These are phyloP conservation scores for Paecilomyces fulvus DNA, from an alignment of 2,329 filamentous ascomycete species.

Conservation along the genomic window DNA sequence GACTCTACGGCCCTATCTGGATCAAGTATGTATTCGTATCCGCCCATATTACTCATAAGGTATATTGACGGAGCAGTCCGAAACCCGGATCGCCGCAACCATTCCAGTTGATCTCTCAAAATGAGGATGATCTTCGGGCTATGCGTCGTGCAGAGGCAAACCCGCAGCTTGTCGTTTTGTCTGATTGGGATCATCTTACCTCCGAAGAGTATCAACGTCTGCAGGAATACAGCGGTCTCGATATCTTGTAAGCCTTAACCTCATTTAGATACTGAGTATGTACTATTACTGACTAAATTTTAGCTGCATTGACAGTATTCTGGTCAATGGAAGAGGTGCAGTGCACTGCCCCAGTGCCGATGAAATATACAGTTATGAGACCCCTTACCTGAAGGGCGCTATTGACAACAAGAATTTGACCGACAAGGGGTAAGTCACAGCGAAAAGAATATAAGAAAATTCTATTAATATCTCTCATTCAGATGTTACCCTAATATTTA, in stretches of 20 bases:
- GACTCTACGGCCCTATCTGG: constrained; percentile 45
- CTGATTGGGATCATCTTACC: constrained; percentile 50
- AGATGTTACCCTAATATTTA: constrained; percentile 14
- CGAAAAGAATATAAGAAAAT: not conserved
- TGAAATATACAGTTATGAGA: constrained; percentile 30
- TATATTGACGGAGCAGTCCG: constrained; percentile 29
- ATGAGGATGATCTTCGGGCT: constrained; percentile 29
- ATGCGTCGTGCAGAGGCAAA: constrained; percentile 44
- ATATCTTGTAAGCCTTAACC: constrained; percentile 11
- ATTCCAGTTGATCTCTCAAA: constrained; percentile 42
- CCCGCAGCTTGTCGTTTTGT: constrained; percentile 42
- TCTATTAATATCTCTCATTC: not conserved
- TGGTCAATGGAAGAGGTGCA: constrained; percentile 53
- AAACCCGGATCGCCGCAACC: constrained; percentile 32
- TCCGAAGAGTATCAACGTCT: constrained; percentile 36
- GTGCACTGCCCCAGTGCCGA: constrained; percentile 43
- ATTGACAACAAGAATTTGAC: constrained; percentile 16
- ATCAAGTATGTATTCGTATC: constrained; percentile 12
- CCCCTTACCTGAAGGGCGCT: constrained; percentile 11
- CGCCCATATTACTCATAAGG: not conserved
- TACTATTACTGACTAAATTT: constrained; percentile 18
- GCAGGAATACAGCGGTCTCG: constrained; percentile 14
- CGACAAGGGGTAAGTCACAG: constrained; percentile 22
- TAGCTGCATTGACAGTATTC: constrained; percentile 51
- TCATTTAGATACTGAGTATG: not conserved